These are phyloP conservation scores for Usnea hakonensis DNA, from an alignment of 495 filamentous ascomycete genomes.

Conservation along the genomic window DNA sequence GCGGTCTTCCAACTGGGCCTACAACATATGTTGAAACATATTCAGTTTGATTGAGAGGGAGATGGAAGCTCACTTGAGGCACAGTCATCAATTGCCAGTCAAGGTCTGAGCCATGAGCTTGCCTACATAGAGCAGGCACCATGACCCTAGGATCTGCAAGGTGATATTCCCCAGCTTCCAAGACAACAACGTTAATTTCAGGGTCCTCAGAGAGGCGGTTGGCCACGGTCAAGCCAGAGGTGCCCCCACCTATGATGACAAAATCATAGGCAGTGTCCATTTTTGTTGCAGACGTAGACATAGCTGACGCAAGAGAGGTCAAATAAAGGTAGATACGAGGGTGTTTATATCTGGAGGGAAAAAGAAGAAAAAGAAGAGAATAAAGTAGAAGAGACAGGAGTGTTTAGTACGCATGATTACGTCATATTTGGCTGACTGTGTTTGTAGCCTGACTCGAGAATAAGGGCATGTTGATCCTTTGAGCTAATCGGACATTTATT, in stretches of 20 bases:
- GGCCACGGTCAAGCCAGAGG: constrained; percentile 22
- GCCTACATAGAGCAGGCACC: constrained; percentile 38
- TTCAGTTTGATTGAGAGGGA: background rate
- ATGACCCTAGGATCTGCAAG: constrained; percentile 40
- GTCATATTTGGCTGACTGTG: too few species aligned
- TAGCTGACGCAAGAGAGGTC: background rate
- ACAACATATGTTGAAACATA: background rate
- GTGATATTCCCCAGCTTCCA: constrained; percentile 49
- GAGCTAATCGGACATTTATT: too few species aligned
- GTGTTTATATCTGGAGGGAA: too few species aligned
- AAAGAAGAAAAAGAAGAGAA: too few species aligned
- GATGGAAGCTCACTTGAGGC: constrained; percentile 36
- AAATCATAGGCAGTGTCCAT: background rate
- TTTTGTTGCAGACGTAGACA: background rate
- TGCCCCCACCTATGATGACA: constrained; percentile 24
- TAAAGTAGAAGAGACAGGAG: too few species aligned
- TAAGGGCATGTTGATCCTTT: too few species aligned
- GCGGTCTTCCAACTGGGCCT: constrained; percentile 27
- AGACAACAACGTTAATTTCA: constrained; percentile 37
- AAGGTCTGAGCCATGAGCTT: constrained; percentile 41
- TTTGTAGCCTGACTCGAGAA: too few species aligned
- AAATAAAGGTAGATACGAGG: background rate
- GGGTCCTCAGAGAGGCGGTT: constrained; percentile 40
- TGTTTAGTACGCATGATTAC: too few species aligned
- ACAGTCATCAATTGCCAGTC: constrained; percentile 48